Evolutionary conservation across 352 stramenopile species (phyloP), one percentile per base, ranked within the genome.

Genomic region (Globisporangium nodosum): DNA sequence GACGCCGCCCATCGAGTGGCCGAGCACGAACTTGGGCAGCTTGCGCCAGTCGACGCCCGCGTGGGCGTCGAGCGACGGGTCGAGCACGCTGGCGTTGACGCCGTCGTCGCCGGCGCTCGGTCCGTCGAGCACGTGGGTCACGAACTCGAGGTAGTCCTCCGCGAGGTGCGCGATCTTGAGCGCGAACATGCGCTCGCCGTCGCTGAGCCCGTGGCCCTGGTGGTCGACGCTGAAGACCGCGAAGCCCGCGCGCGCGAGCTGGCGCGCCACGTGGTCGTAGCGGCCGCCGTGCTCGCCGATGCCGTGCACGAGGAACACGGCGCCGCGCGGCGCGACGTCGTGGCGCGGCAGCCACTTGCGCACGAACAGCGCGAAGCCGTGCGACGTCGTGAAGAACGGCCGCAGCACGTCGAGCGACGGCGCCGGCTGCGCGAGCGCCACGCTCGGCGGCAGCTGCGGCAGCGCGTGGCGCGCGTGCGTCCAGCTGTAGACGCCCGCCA

Each of bases 151-250:
- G 33, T 73, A 76, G 60, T 87, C 74, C 16, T 81, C 71, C 1
- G 71, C 64, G 16, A 84, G 64, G 50, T 88, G 58, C 52, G 51
- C 53, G 30, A 85, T 56, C 42, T 76, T 68, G 43, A 65, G 43
- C 31, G 77, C 72, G 56, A 80, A 83, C 60, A 80, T 73, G 46
- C 76, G 68, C 40, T 87, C 78, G 31, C 76, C 76, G 54, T 88
- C 77, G 56, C 76, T 87, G 33, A 69, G 54, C 18, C 78, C 78
- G 54, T 85, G 75, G 11, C 78, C 76, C 43, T 88, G 76, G 49
- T 81, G 70, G 66, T 87, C 77, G 45, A 87, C 73, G 21, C 55
- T 56, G 53, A 88, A 86, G 39, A 87, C 78, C 1, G 77, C 74
- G 31, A 79, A 76, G 12, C 71, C 77, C 6, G 63, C 47, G 45